Evolutionary conservation across 352 stramenopile genomes (phyloP).

Genomic region (Globisporangium cystogenes): DNA sequence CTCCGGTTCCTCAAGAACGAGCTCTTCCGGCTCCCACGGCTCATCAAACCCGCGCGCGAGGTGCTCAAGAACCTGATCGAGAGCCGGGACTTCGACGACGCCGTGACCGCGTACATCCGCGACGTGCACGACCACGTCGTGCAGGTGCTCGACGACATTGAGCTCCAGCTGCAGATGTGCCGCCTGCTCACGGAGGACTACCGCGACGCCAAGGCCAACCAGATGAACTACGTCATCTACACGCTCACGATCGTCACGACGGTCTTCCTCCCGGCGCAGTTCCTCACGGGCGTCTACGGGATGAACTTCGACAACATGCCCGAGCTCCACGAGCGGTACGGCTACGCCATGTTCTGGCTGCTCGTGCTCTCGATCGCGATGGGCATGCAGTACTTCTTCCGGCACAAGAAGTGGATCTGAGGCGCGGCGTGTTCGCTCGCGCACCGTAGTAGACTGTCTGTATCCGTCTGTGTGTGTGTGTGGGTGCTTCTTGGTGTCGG

Average conservation of each 20-base stretch:
- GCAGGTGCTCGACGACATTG: constrained; percentile 76
- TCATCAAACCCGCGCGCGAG: constrained; percentile 78
- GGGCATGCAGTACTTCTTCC: constrained; percentile 73
- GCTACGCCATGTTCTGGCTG: constrained; percentile 82
- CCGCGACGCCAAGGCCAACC: constrained; percentile 73
- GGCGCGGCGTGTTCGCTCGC: not conserved
- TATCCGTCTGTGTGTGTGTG: not conserved
- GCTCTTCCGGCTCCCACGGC: constrained; percentile 61
- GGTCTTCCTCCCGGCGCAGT: constrained; percentile 83
- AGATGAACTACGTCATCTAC: constrained; percentile 90
- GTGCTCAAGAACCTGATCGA: constrained; percentile 84
- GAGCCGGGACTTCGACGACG: constrained; percentile 75
- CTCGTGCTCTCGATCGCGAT: constrained; percentile 63
- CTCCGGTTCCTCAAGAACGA: constrained; percentile 77
- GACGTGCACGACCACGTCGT: constrained; percentile 83
- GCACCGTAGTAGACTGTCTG: not conserved
- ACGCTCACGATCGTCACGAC: constrained; percentile 88
- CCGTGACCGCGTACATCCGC: constrained; percentile 76
- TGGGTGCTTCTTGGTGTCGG: not conserved
- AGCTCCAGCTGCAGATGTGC: constrained; percentile 79
- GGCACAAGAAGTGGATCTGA: constrained; percentile 84
- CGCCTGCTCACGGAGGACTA: constrained; percentile 76
- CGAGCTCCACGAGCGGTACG: constrained; percentile 75
- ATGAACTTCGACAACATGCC: constrained; percentile 92
- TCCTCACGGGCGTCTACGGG: constrained; percentile 85